Evolutionary conservation across 2,329 filamentous ascomycete species (phyloP).

Genomic region (Monosporascus sp.): DNA sequence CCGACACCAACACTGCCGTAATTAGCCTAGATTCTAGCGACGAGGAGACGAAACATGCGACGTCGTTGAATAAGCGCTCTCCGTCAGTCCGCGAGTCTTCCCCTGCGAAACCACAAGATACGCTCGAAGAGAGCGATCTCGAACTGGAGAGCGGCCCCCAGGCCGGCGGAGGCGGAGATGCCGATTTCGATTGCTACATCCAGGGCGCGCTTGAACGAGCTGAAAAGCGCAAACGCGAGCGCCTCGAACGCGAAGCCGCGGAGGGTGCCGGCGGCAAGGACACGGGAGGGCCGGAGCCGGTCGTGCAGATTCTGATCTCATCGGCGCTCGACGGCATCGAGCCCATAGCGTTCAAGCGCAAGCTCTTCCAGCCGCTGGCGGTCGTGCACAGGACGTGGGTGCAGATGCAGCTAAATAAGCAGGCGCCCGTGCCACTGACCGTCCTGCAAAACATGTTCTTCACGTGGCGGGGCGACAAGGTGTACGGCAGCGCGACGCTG

Average conservation of each 20-base stretch:
- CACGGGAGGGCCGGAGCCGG: conserved; percentile 32
- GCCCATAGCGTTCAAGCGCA: conserved; percentile 58
- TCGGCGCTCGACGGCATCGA: conserved; percentile 59
- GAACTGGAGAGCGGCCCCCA: conserved; percentile 9
- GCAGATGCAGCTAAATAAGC: conserved; percentile 48
- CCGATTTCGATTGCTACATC: conserved; percentile 39
- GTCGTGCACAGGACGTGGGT: conserved; percentile 68
- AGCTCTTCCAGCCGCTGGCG: conserved; percentile 61
- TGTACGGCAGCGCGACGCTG: conserved; percentile 74
- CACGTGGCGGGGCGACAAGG: conserved; percentile 67
- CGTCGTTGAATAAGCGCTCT: neutral
- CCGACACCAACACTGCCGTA: conserved; percentile 4
- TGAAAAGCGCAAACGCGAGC: conserved; percentile 17
- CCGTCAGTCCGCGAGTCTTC: neutral
- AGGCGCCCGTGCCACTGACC: conserved; percentile 30
- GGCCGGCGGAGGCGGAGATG: conserved; percentile 31
- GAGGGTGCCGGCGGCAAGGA: conserved; percentile 1
- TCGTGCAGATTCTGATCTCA: conserved; percentile 61
- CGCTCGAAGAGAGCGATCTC: conserved; percentile 5
- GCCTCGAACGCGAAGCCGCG: conserved; percentile 14
- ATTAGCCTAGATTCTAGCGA: conserved; percentile 23
- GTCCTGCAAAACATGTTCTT: conserved; percentile 59
- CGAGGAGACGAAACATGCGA: conserved; percentile 6
- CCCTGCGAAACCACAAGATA: neutral
- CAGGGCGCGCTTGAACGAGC: conserved; percentile 34